Evolutionary conservation across 169 alveolate genomes (phyloP).

Genomic region (Plasmodium coatneyi): DNA sequence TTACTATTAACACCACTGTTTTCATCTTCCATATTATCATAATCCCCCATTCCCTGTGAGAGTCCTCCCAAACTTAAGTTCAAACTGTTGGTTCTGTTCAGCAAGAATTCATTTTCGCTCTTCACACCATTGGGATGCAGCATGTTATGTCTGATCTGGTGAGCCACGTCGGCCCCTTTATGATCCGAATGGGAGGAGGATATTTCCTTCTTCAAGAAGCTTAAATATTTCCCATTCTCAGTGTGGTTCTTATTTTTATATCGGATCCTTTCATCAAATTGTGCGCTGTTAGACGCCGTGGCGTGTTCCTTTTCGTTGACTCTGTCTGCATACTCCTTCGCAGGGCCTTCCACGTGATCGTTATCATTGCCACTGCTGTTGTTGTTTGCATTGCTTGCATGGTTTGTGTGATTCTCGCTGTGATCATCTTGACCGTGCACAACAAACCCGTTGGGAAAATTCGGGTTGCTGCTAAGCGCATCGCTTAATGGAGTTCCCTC

Average conservation of each 20-base stretch:
- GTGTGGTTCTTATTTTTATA: conserved; percentile 47
- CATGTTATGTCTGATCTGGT: background rate
- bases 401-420: background rate
- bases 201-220: conserved; percentile 12
- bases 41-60: background rate
- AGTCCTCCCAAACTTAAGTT: conserved; percentile 1
- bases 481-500: background rate
- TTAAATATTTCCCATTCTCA: conserved; percentile 30
- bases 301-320: background rate
- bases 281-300: background rate
- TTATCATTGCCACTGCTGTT: background rate
- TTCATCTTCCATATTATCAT: background rate
- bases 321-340: background rate
- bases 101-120: conserved; percentile 24
- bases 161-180: background rate
- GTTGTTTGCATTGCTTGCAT: background rate
- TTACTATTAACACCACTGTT: background rate
- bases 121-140: background rate
- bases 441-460: background rate
- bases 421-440: background rate
- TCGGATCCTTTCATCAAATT: background rate
- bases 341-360: background rate
- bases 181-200: conserved; percentile 34
- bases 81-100: conserved; percentile 50
- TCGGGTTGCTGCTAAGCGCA: background rate